Evolutionary conservation across 345 rosid species (phyloP).

Genomic region (Raphanus sativus): DNA sequence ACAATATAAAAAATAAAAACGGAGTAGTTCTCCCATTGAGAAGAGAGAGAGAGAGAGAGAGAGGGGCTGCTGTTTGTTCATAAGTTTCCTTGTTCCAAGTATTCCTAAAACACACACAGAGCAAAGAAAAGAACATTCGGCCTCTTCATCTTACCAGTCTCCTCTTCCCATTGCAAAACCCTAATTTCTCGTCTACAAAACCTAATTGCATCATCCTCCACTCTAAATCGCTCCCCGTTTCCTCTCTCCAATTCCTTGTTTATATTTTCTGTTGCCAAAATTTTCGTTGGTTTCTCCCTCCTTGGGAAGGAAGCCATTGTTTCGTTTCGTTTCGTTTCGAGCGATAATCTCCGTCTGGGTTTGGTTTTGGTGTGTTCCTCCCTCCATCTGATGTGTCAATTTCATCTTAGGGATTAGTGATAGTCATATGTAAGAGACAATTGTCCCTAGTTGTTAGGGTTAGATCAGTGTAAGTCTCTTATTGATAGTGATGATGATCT

Average conservation of each 20-base stretch:
- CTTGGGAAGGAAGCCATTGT: constrained; percentile 43
- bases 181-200: constrained; percentile 39
- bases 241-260: neutral
- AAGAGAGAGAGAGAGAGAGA: neutral
- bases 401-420: too few relatives aligned
- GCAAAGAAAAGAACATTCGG: constrained; percentile 25
- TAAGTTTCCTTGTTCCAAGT: constrained; percentile 46
- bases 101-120: constrained; percentile 19
- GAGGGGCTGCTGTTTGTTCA: constrained; percentile 39
- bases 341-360: constrained; percentile 13
- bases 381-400: constrained; percentile 14
- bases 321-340: constrained; percentile 17
- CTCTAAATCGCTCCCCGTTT: neutral
- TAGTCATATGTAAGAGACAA: neutral
- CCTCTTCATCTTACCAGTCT: constrained; percentile 36
- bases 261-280: neutral
- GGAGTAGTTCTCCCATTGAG: neutral
- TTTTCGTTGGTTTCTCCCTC: constrained; percentile 1
- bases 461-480: constrained; percentile 27
- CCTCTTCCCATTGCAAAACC: constrained; percentile 46
- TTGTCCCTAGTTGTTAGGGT: constrained; percentile 25
- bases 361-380: neutral
- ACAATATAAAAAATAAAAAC: neutral
- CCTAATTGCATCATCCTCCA: constrained; percentile 15
- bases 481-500: constrained; percentile 25